phyloP scores from a whole-genome alignment of 2,329 filamentous ascomycete genomes.

The Pseudogymnoascus sp. region DNA sequence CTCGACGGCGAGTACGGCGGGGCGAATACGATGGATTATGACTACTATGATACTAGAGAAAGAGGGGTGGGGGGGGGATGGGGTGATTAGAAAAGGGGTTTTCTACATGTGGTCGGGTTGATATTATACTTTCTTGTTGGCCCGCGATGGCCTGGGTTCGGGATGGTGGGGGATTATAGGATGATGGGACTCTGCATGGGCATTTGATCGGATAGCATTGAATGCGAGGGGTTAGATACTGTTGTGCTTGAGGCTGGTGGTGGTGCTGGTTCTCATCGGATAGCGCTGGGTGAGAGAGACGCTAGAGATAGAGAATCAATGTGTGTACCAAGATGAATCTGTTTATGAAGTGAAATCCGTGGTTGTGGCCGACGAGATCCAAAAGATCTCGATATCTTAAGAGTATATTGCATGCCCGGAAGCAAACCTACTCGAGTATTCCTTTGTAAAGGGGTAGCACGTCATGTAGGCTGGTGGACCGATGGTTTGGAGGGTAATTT shows the following conservation, averaged over 20 bases:
- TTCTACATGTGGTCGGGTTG: not conserved
- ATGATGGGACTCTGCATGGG: not conserved
- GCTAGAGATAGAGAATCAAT: not conserved
- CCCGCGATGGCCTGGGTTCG: not conserved
- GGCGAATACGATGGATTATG: slow-evolving; percentile 1
- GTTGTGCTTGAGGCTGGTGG: not conserved
- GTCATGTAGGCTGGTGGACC: no score
- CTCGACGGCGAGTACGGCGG: not conserved
- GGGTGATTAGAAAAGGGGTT: not conserved
- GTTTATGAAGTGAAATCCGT: not conserved
- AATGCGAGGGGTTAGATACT: not conserved
- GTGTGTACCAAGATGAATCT: not conserved
- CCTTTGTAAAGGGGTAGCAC: no score
- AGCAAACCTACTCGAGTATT: no score
- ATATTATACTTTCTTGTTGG: not conserved
- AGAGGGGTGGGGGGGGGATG: not conserved
- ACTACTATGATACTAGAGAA: not conserved
- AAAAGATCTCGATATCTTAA: not conserved
- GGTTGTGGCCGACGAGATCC: not conserved
- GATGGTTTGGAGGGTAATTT: no score
- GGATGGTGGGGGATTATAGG: not conserved
- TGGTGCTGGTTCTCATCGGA: not conserved
- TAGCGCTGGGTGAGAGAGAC: not conserved
- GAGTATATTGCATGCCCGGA: no score
- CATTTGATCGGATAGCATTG: not conserved